Evolutionary conservation across 768 basidiomycete species (phyloP).

Genomic region (Cubamyces sp.): DNA sequence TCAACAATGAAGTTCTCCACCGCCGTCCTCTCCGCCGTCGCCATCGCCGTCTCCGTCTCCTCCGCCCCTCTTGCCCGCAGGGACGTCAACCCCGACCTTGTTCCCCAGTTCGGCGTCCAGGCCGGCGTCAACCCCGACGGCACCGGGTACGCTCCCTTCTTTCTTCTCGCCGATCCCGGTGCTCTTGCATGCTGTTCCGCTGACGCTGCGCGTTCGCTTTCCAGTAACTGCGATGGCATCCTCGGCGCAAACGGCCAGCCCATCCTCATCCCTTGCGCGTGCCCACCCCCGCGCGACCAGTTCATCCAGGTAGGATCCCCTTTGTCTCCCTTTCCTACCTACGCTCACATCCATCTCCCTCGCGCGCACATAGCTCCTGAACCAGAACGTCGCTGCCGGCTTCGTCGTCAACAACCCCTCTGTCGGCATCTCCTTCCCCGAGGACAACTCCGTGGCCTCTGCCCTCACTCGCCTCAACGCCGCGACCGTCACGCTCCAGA

Average conservation of each 20-base stretch:
- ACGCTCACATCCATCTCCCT: background rate
- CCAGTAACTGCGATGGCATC: slow-evolving; percentile 34
- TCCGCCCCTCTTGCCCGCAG: slow-evolving; percentile 48
- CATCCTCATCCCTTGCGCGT: slow-evolving; percentile 42
- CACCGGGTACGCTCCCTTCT: slow-evolving; percentile 28
- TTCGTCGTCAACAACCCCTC: slow-evolving; percentile 46
- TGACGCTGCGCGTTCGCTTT: background rate
- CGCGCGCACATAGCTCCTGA: slow-evolving; percentile 35
- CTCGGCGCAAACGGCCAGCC: slow-evolving; percentile 18
- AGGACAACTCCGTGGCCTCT: slow-evolving; percentile 42
- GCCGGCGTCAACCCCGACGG: slow-evolving; percentile 39
- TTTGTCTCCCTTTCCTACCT: background rate
- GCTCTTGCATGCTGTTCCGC: background rate
- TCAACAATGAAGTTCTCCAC: slow-evolving; percentile 41
- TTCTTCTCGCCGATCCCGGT: background rate
- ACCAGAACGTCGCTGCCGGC: slow-evolving; percentile 46
- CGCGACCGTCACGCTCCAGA: slow-evolving; percentile 67
- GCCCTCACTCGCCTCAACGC: slow-evolving; percentile 52
- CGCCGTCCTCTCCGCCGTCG: slow-evolving; percentile 36
- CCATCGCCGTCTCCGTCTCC: slow-evolving; percentile 42
- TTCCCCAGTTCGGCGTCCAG: slow-evolving; percentile 38
- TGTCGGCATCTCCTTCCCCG: slow-evolving; percentile 46
- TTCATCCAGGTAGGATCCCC: slow-evolving; percentile 22
- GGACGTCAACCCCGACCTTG: slow-evolving; percentile 46
- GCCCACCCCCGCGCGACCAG: slow-evolving; percentile 38